Base-by-base conservation (phyloP, 2,329 filamentous ascomycete species). In the Fusarium sp. region DNA sequence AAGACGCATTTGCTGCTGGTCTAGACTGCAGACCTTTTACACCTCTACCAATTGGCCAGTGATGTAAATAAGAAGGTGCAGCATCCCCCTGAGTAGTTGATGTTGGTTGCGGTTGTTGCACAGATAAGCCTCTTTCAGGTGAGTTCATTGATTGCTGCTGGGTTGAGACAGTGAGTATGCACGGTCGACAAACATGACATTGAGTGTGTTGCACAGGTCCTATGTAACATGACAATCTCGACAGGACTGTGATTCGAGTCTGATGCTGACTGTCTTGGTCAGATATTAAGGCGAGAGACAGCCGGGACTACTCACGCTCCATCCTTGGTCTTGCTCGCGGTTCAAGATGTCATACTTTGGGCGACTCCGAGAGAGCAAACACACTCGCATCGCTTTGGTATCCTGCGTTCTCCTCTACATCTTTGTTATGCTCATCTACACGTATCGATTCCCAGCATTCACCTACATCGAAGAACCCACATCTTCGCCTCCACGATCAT, bases 301-400 rank as follows among this genome's bases (percentile, higher is more conserved):
- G 32, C 43, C 30, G 6, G 8, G 23, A 3, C 6, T 28, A 9
- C 16, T 13, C n/a, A n/a, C 9, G 1, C 23, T 9, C 7, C 43
- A 5, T 41, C 54, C 18, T 21, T 30, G 4, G 3, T n/a, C 9
- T 12, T 14, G 40, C 14, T 23, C 23, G 10, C 4, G 7, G 7
- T 11, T 28, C 41, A 65, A 30, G 3, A 65, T 65, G 62, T 16
- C 40, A 5, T 20, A 37, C 1, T 27, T 65, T n/a, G 23, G 41
- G 18, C 47, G 62, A 9, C 28, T 59, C 20, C 60, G 53, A 27
- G 54, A 65, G 12, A 47, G 32, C 27, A 53, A 48, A 34, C 28
- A 59, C 16, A 48, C 28, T 13, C 54, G 62, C 9, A 12, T 43
- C 11, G 27, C 14, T 2, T 14, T 65, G 7, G n/a, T n/a, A 1